Conservation (phyloP, 108 stramenopile genomes). For the Skeletonema grethae region DNA sequence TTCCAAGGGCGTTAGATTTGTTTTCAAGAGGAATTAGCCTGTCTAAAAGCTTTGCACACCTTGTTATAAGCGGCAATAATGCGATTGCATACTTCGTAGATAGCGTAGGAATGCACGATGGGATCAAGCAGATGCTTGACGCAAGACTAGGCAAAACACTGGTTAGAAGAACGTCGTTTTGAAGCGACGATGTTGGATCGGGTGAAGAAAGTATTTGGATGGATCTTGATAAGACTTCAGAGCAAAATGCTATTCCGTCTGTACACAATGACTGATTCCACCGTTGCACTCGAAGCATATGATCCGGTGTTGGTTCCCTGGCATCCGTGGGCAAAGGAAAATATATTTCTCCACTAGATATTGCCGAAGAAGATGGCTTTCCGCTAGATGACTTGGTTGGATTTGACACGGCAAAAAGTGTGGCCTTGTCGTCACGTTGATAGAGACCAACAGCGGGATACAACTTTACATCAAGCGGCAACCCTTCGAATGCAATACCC, state of each 20-base stretch:
- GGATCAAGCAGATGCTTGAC: slow-evolving; percentile 62
- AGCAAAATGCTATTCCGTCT: slow-evolving; percentile 61
- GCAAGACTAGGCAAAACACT: slow-evolving; percentile 65
- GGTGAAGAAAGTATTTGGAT: slow-evolving; percentile 30
- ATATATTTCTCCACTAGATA: slow-evolving; percentile 56
- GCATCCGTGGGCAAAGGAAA: slow-evolving; percentile 31
- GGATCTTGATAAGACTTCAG: slow-evolving; percentile 35
- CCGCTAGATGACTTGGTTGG: slow-evolving; percentile 15
- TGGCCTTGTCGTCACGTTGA: slow-evolving; percentile 80
- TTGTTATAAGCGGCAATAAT: slow-evolving; percentile 59
- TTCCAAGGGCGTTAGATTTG: slow-evolving; percentile 21
- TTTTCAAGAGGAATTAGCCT: slow-evolving; percentile 21
- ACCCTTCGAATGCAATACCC: slow-evolving; percentile 87
- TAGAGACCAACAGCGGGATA: slow-evolving; percentile 89
- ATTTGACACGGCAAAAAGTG: slow-evolving; percentile 65
- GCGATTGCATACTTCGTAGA: slow-evolving; percentile 65
- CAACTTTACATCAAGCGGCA: slow-evolving; percentile 75
- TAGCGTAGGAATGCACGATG: slow-evolving; percentile 71
- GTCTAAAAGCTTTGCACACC: slow-evolving; percentile 52
- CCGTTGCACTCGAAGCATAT: slow-evolving; percentile 29
- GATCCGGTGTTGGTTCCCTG: slow-evolving; percentile 1
- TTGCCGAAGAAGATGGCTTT: slow-evolving; percentile 11
- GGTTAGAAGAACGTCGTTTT: slow-evolving; percentile 18
- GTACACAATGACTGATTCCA: slow-evolving; percentile 57
- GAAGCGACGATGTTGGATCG: background rate